Conservation (phyloP, 768 basidiomycete species). For the Leccinum truebloodii region DNA sequence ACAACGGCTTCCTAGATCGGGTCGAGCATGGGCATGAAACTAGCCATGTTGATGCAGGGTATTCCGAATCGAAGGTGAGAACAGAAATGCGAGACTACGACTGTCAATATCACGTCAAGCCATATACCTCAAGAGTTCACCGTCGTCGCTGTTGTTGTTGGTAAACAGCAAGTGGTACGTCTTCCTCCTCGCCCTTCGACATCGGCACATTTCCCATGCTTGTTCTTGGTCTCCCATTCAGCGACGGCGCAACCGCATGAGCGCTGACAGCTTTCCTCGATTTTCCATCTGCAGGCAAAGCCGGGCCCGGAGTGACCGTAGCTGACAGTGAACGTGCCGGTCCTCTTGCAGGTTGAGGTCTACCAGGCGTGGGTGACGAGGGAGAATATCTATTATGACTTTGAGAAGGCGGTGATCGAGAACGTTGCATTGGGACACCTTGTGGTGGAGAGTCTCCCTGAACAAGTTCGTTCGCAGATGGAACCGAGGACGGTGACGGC, state of each 20-base stretch:
- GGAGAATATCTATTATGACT: slow-evolving; percentile 40
- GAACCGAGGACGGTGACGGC: slow-evolving; percentile 36
- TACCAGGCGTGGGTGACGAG: slow-evolving; percentile 25
- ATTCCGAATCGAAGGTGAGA: slow-evolving; percentile 5
- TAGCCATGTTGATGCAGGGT: slow-evolving; percentile 8
- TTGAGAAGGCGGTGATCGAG: slow-evolving; percentile 56
- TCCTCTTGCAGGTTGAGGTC: slow-evolving; percentile 35
- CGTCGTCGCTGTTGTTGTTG: slow-evolving; percentile 76
- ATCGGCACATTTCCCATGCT: slow-evolving; percentile 36
- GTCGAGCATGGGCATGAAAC: slow-evolving; percentile 9
- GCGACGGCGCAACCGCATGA: slow-evolving; percentile 48
- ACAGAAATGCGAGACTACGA: neutral
- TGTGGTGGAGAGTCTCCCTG: slow-evolving; percentile 26
- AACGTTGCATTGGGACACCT: slow-evolving; percentile 39
- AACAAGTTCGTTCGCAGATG: slow-evolving; percentile 26
- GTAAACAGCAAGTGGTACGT: slow-evolving; percentile 76
- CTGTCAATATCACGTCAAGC: neutral
- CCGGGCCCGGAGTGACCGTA: slow-evolving; percentile 47
- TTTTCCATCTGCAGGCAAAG: slow-evolving; percentile 46
- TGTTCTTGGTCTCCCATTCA: slow-evolving; percentile 43
- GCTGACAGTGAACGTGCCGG: slow-evolving; percentile 74
- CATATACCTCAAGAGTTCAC: slow-evolving; percentile 26
- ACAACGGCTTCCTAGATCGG: slow-evolving; percentile 29
- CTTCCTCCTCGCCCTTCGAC: slow-evolving; percentile 63
- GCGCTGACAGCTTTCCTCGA: slow-evolving; percentile 65